Evolutionary conservation across 2,329 filamentous ascomycete species (phyloP), one percentile per base, ranked within the genome.

Genomic region (Fusarium sp.): DNA sequence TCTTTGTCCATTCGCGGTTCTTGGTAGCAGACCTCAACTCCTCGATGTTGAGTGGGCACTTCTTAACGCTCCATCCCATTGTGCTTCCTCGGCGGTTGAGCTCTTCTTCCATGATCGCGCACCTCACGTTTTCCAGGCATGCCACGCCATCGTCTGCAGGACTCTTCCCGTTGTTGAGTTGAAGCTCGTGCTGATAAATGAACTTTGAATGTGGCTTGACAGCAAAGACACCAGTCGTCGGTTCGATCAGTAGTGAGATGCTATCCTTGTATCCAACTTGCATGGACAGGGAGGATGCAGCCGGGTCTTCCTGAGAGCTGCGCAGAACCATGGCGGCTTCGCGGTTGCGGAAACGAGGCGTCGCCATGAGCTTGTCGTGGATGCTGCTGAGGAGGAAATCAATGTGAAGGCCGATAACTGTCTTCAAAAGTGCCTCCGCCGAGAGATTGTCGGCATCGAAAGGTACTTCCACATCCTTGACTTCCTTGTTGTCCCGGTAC

Each of bases 401-500:
- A 31, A 92, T 89, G 80, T 98, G 96, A 70, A 89, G 88, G 36
- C 93, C 92, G 76, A 97, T 92, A 20, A 95, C 91, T 36, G 88
- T 88, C 76, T 92, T 92, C 50, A 99, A 83, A 4, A 98, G 88
- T 6, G 85, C 80, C 79, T 98, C 94, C 59, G 94, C 88, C 4
- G 93, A 97, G 25, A 98, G 86, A 14, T 88, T 85, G 47, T 89
- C 85, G 54, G 88, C 85, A 79, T 97, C 89, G 36, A 98, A 86
- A 2, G 87, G 81, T 31, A 98, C 87, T n/a, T 90, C 84, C n/a
- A 86, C 84, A 66, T 93, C 90, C 71, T 89, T 88, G 45, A 95
- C 90, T 80, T 96, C 93, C 76, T 93, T 92, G 72, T 92, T 92
- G 79, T 96, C 92, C 66, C 94, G 91, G 81, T 97, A 95, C 96